Evolutionary conservation across 805 yeast genomes (phyloP).

Genomic region (Pichia manshurica): DNA sequence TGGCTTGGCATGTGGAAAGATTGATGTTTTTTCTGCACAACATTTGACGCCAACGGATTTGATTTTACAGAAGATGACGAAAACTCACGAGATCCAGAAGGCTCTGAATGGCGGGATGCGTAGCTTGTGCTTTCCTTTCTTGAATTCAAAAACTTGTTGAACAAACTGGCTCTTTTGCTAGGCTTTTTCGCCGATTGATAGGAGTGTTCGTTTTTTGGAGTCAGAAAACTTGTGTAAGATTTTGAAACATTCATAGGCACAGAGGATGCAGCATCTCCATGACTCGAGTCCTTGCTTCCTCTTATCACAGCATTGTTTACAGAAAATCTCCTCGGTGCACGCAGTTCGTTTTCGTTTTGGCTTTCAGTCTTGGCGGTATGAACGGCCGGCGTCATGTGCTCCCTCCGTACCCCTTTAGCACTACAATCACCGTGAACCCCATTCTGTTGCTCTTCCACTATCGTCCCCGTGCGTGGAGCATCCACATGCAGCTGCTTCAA

Average conservation of each 20-base stretch:
- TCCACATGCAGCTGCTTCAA: not conserved
- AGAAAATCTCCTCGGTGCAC: too few species aligned
- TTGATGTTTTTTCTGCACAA: not conserved
- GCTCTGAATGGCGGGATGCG: not conserved
- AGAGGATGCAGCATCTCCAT: too few species aligned
- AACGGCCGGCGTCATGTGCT: too few species aligned
- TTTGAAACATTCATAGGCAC: constrained; percentile 10
- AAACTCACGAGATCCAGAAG: not conserved
- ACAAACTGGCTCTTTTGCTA: constrained; percentile 20
- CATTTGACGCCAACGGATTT: not conserved
- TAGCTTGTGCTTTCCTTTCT: constrained; percentile 25
- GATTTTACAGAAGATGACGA: constrained; percentile 4
- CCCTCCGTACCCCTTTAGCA: too few species aligned
- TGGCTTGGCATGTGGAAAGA: not conserved
- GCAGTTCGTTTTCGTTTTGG: too few species aligned
- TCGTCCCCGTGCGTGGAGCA: not conserved
- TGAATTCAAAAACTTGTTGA: constrained; percentile 24
- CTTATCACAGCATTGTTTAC: too few species aligned
- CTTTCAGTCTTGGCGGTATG: too few species aligned
- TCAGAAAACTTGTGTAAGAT: constrained; percentile 29
- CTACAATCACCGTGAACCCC: not conserved
- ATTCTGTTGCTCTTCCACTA: not conserved
- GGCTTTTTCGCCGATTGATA: constrained; percentile 13
- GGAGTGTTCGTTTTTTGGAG: constrained; percentile 10
- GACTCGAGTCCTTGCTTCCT: too few species aligned